These are phyloP conservation scores for Pleurotus salmoneostramineus DNA, from an alignment of 768 basidiomycete species.

Conservation along the genomic window DNA sequence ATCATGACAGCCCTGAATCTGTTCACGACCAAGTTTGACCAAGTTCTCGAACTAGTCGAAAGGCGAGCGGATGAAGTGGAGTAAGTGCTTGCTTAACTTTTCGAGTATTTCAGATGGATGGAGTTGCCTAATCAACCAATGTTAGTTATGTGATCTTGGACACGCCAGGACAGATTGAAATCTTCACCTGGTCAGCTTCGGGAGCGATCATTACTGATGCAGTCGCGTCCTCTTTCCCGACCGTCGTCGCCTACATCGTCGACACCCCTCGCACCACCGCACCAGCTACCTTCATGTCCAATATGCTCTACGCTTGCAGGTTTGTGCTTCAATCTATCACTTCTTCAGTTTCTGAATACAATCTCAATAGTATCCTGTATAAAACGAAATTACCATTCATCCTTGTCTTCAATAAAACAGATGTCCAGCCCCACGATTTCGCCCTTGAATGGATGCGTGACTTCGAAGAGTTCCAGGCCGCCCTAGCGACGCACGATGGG, in stretches of 20 bases:
- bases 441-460: slow-evolving; percentile 98
- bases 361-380: slow-evolving; percentile 77
- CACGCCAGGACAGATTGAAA: slow-evolving; percentile 99
- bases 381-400: slow-evolving; percentile 98
- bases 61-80: slow-evolving; percentile 86
- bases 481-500: slow-evolving; percentile 68
- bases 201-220: slow-evolving; percentile 99
- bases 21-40: slow-evolving; percentile 99
- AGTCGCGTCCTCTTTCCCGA: slow-evolving; percentile 87
- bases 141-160: slow-evolving; percentile 90
- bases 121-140: no score
- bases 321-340: slow-evolving; percentile 24
- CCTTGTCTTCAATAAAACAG: slow-evolving; percentile 98
- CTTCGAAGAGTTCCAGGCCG: slow-evolving; percentile 92
- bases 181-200: slow-evolving; percentile 99
- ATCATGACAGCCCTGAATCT: slow-evolving; percentile 96
- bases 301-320: slow-evolving; percentile 99
- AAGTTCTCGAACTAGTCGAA: slow-evolving; percentile 88
- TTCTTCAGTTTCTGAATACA: slow-evolving; percentile 1
- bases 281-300: slow-evolving; percentile 98
- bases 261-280: slow-evolving; percentile 94
- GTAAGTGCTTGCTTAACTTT: slow-evolving; percentile 41
- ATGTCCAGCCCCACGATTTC: slow-evolving; percentile 86
- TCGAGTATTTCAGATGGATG: background rate
- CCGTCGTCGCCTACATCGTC: slow-evolving; percentile 94